phyloP scores from a whole-genome alignment of 768 basidiomycete species.

The Dendrothele bispora region DNA sequence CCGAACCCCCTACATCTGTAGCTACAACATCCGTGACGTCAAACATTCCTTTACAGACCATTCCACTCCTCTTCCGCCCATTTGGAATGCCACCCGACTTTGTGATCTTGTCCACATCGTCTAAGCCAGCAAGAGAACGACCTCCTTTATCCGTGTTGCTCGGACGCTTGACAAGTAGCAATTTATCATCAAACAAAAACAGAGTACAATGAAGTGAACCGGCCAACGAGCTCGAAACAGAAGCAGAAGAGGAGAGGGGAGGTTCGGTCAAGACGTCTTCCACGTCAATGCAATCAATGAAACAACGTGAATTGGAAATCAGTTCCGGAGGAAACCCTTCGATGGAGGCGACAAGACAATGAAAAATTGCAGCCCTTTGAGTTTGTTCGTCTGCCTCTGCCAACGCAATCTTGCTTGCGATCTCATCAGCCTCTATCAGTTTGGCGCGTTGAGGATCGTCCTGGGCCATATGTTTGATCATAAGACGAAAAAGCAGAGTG shows the following conservation, averaged over 20 bases:
- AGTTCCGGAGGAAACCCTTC: constrained; percentile 90
- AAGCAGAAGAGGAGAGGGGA: constrained; percentile 42
- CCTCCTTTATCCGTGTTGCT: constrained; percentile 76
- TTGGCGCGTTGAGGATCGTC: constrained; percentile 77
- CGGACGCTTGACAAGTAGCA: constrained; percentile 88
- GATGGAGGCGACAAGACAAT: constrained; percentile 79
- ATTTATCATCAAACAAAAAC: constrained; percentile 92
- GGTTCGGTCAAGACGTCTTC: constrained; percentile 71
- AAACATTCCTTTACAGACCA: constrained; percentile 82
- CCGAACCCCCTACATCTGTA: constrained; percentile 82
- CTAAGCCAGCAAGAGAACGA: constrained; percentile 68
- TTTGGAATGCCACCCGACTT: constrained; percentile 61
- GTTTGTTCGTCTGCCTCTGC: constrained; percentile 94
- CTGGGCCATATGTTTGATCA: constrained; percentile 86
- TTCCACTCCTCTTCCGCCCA: constrained; percentile 74
- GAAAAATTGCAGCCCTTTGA: constrained; percentile 84
- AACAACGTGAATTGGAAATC: constrained; percentile 86
- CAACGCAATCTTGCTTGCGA: constrained; percentile 86
- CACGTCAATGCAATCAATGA: constrained; percentile 91
- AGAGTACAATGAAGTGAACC: constrained; percentile 78
- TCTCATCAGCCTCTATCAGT: constrained; percentile 80
- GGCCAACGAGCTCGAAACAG: constrained; percentile 38
- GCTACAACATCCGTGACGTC: constrained; percentile 83
- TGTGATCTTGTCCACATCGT: constrained; percentile 73
- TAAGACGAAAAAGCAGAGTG: constrained; percentile 87